Base-by-base conservation (phyloP, 225 moss, liverwort and hornwort genomes). In the Takakia lepidozioides region DNA sequence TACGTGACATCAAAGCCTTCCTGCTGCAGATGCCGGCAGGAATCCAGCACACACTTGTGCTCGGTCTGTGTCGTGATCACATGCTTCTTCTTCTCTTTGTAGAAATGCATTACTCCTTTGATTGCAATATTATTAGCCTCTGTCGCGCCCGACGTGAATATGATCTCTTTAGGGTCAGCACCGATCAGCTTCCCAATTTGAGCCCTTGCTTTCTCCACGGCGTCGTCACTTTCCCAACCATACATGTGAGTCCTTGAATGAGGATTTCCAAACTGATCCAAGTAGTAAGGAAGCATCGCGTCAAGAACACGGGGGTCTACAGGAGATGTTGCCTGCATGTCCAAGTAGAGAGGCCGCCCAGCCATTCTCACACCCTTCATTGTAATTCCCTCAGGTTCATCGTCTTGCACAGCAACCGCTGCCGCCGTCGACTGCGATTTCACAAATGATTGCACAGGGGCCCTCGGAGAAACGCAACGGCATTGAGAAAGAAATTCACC, bases 301-400 rank as follows among this genome's bases (percentile, higher is more conserved):
- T 95, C 90, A 3, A 95, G 75, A 38, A 95, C 95, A 34, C 95
- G 95, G 17, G 90, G 90, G 62, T 90, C 90, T 10, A 95, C 95
- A 3, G 95, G 95, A 25, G 90, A 90, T 15, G 95, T 95, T 8
- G 95, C 90, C 64, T 95, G 95, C 95, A 95, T 95, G 44, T 95
- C 95, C 30, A 95, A 84, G 62, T 95, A 95, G 17, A 95, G 71
- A 45, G 95, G 95, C 25, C 95, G 90, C n/a, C 95, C 89, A 2
- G 58, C 74, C 84, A 95, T 76, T 60, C 63, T 79, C 40, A 95
- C 95, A 18, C 95, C 95, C 61, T 95, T 95, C 87, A 95, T 95
- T 40, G 49, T 67, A 19, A 78, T 71, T 19, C 61, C 37, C 16
- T 56, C 56, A 20, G 46, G 8, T 13, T 19, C n/a, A 1, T 10